Conservation (phyloP, 2,329 filamentous ascomycete species). For the Venturiaceae sp. region DNA sequence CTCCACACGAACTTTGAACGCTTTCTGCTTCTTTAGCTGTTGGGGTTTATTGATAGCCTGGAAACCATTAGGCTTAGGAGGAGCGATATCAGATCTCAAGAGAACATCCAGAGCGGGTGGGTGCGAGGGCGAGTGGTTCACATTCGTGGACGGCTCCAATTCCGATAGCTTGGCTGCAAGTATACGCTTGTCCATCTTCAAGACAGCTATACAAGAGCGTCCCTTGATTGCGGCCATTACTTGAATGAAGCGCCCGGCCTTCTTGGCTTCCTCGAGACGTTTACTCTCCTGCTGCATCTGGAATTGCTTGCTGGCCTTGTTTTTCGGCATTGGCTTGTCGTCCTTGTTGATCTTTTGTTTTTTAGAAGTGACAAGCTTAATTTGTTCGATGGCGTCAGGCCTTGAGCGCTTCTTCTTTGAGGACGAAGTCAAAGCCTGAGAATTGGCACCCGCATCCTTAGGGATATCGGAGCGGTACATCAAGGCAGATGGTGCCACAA, state of each 20-base stretch:
- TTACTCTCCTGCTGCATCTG: slow-evolving; percentile 36
- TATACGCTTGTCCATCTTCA: slow-evolving; percentile 26
- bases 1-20: slow-evolving; percentile 26
- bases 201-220: slow-evolving; percentile 33
- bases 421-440: slow-evolving; percentile 14
- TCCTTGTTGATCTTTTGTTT: slow-evolving; percentile 16
- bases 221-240: slow-evolving; percentile 35
- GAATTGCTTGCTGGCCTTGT: slow-evolving; percentile 35
- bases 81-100: slow-evolving; percentile 25
- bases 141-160: slow-evolving; percentile 10
- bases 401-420: slow-evolving; percentile 22
- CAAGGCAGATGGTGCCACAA: slow-evolving; percentile 10
- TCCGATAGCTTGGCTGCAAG: slow-evolving; percentile 17
- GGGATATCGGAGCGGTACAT: not conserved
- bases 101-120: slow-evolving; percentile 14
- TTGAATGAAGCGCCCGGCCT: slow-evolving; percentile 34
- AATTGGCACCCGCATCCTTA: slow-evolving; percentile 11
- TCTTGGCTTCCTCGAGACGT: slow-evolving; percentile 29
- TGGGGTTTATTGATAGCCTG: slow-evolving; percentile 9
- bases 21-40: slow-evolving; percentile 13
- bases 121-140: slow-evolving; percentile 10
- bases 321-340: slow-evolving; percentile 22
- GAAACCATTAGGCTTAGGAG: slow-evolving; percentile 13
- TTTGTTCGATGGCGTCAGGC: slow-evolving; percentile 18
- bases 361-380: slow-evolving; percentile 13